A percentile compares a stretch with the other conserved stretches of the same genome.
Conservation (phyloP, 2,329 filamentous ascomycete genomes). For the Stagonosporopsis cucurbitacearum region DNA sequence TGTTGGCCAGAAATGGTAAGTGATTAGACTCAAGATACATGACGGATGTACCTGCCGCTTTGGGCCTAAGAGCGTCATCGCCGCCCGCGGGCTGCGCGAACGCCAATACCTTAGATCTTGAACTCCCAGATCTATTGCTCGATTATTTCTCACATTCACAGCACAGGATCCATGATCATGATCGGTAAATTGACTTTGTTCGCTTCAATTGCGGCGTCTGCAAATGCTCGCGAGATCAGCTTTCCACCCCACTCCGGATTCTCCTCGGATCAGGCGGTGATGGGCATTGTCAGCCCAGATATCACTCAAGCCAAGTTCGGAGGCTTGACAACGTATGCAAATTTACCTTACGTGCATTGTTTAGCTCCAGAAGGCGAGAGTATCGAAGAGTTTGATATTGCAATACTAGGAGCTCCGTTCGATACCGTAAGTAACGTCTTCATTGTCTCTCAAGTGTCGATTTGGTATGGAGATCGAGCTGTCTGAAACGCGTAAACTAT, state of each 20-base stretch:
- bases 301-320: constrained; percentile 46
- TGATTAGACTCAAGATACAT: background rate
- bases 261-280: constrained; percentile 43
- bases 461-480: background rate
- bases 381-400: constrained; percentile 56
- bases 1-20: background rate
- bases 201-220: background rate
- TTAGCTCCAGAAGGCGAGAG: constrained; percentile 45
- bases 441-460: background rate
- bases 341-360: constrained; percentile 58
- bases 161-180: background rate
- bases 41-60: constrained; percentile 12
- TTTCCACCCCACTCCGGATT: constrained; percentile 51
- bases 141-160: background rate
- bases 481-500: background rate
- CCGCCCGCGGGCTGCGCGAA: background rate
- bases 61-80: constrained; percentile 5
- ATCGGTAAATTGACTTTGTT: background rate
- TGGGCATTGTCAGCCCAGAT: constrained; percentile 30
- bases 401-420: constrained; percentile 57
- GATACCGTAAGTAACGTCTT: constrained; percentile 50
- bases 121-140: background rate
- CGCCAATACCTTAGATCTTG: background rate
- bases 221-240: constrained; percentile 49
- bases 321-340: constrained; percentile 57